Evolutionary conservation across 163 green algal species (phyloP).

Genomic region (Prototheca stagnorum): DNA sequence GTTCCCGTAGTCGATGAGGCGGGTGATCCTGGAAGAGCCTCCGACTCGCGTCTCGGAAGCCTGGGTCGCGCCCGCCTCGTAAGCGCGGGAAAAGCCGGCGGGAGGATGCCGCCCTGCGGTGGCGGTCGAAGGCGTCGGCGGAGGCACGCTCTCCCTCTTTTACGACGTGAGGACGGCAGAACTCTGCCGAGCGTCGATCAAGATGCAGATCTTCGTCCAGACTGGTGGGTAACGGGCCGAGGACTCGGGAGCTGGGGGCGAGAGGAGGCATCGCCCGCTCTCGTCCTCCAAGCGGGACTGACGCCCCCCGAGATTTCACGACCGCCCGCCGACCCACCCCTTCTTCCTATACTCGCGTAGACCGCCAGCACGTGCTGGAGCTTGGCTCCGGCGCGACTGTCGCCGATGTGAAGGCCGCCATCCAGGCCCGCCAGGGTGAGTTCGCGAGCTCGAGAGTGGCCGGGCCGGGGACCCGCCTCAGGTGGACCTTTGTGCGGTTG

Average conservation of each 20-base stretch:
- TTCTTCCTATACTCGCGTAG: constrained; percentile 33
- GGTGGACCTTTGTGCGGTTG: no score
- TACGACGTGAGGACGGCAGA: constrained; percentile 32
- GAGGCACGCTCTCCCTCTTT: neutral
- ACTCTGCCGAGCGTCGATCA: constrained; percentile 21
- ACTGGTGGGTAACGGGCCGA: constrained; percentile 37
- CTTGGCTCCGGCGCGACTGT: constrained; percentile 50
- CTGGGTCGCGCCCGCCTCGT: neutral
- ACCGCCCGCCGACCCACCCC: neutral
- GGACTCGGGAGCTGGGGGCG: constrained; percentile 27
- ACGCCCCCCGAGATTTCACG: neutral
- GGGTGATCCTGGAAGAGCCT: neutral
- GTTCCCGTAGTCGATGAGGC: neutral
- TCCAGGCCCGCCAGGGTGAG: constrained; percentile 59
- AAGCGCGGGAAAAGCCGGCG: neutral
- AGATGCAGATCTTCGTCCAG: constrained; percentile 76
- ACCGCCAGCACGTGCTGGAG: constrained; percentile 65
- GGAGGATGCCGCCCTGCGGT: no score
- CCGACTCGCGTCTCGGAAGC: neutral
- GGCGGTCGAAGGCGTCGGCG: no score
- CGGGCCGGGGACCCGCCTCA: no score
- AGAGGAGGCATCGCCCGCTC: constrained; percentile 25
- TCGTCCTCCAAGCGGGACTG: neutral
- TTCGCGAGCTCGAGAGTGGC: no score
- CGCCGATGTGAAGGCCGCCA: constrained; percentile 60